Evolutionary conservation across 129 eudicot species (phyloP).

Genomic region (Helianthus tuberosus): DNA sequence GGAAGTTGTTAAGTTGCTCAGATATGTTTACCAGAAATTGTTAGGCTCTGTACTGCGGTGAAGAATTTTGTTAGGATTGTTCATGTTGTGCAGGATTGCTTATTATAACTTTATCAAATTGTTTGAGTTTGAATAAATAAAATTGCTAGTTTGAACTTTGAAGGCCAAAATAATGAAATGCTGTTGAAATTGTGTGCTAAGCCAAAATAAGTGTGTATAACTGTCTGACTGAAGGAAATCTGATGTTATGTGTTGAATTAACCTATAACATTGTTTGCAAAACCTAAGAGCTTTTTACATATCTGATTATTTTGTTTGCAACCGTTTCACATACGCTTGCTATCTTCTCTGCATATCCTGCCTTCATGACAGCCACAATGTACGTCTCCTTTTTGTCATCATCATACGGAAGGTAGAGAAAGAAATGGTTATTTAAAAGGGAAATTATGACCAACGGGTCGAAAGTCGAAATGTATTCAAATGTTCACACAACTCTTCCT

Average conservation of each 20-base stretch:
- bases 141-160: too few species aligned
- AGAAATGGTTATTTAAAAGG: not conserved
- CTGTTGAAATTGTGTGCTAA: too few species aligned
- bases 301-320: slow-evolving; percentile 84
- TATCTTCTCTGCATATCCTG: slow-evolving; percentile 97
- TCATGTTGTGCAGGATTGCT: too few species aligned
- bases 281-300: slow-evolving; percentile 41
- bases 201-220: too few species aligned
- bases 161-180: too few species aligned
- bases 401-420: not conserved
- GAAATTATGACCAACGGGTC: not conserved
- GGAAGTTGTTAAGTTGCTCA: too few species aligned
- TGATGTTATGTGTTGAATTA: not conserved
- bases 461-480: not conserved
- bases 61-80: too few species aligned
- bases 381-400: not conserved
- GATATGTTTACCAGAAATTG: too few species aligned
- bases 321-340: slow-evolving; percentile 85
- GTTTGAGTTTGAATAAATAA: too few species aligned
- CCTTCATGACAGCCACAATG: slow-evolving; percentile 50
- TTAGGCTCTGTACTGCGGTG: too few species aligned
- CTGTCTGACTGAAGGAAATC: too few species aligned
- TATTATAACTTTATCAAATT: too few species aligned
- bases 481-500: not conserved
- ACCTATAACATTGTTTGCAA: slow-evolving; percentile 33